Base-by-base conservation (phyloP, 2,329 filamentous ascomycete species). In the Colletotrichum coccodes region DNA sequence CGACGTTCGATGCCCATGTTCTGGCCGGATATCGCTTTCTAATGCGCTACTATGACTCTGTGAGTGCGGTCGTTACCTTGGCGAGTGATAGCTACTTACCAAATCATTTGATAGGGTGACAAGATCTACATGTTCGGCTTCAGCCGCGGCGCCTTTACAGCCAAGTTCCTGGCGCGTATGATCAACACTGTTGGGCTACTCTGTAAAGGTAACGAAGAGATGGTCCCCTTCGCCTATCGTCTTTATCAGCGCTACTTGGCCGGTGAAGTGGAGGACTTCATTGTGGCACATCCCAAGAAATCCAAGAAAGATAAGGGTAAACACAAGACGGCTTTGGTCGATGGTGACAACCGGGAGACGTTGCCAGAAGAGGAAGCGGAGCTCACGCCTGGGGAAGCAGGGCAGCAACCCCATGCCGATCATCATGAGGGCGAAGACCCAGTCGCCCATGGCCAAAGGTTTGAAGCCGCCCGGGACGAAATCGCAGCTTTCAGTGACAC, bases 41-140 rank as follows among this genome's bases (percentile, higher is more conserved):
- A 26, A 88, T 88, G 86, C 81, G 83, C 11, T 86, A 85, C 72
- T 87, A 87, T 62, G 76, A 80, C 34, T 74, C 76, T n/a, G 81
- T 79, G 68, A 75, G 80, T 61, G 21, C 3, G 9, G 2, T 44
- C 16, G 7, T 3, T n/a, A 34, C 5, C 2, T 3, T 8, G 26
- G 6, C 4, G 16, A 21, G 7, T n/a, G 7, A 57, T 46, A 11
- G 36, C 58, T 12, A 47, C 9, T 23, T 30, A 61, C 14, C 7
- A 12, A n/a, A 6, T 2, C 6, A 26, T 14, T 2, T 28, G 1
- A 21, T 73, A 84, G 73, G 83, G 80, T 0, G 84, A 85, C 70
- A 82, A 82, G 56, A 86, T 88, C 38, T 88, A 87, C 71, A 83
- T 87, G 72, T 87, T 87, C 54, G 85, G 85, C 14, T 87, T 87